A percentile compares a stretch with the other conserved stretches of the same genome.
Conservation (phyloP, 2,329 filamentous ascomycete species). For the Aspergillus clavatus region DNA sequence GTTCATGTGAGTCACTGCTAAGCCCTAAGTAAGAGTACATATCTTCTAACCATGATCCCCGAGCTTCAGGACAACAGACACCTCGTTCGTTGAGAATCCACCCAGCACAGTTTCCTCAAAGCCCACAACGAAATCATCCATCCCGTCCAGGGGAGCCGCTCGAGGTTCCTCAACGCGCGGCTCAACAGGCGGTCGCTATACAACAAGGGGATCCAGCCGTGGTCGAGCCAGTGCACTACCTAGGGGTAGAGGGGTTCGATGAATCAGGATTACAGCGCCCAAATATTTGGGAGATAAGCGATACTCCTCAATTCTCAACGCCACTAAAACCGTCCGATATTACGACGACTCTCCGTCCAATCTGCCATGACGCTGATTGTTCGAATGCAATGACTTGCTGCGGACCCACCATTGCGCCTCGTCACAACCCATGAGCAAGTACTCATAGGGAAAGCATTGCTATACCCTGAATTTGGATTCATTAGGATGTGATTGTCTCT, state of each 20-base stretch:
- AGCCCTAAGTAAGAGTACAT: not conserved
- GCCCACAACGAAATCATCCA: conserved; percentile 31
- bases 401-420: no score
- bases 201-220: conserved; percentile 33
- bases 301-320: no score
- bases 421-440: no score
- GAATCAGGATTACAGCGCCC: conserved; percentile 9
- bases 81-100: conserved; percentile 84
- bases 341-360: no score
- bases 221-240: conserved; percentile 37
- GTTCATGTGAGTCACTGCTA: conserved; percentile 62
- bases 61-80: conserved; percentile 71
- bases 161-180: conserved; percentile 22
- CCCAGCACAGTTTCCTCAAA: conserved; percentile 48
- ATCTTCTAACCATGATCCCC: conserved; percentile 4
- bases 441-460: no score
- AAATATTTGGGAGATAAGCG: no score
- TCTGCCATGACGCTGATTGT: no score
- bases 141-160: conserved; percentile 19
- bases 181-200: conserved; percentile 29
- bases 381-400: no score
- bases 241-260: conserved; percentile 37
- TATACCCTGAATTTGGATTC: no score
- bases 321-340: no score
- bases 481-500: no score